phyloP scores from a whole-genome alignment of 1,284 basidiomycete genomes.

The Tilletia caries region DNA sequence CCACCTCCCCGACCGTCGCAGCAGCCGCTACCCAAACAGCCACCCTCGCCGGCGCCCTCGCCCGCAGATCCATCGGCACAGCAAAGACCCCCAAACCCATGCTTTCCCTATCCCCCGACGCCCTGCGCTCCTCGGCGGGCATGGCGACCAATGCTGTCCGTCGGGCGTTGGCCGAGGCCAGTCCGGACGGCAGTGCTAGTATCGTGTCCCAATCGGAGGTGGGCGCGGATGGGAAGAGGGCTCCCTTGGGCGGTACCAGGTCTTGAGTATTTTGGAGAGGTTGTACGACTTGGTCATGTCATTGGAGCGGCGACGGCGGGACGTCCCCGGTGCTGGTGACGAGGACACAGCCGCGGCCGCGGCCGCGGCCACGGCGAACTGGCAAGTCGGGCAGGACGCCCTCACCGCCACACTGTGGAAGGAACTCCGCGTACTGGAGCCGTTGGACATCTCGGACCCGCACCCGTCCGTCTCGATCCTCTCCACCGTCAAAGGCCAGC shows the following conservation, averaged over 20 bases:
- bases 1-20: too few relatives aligned
- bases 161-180: conserved; percentile 42
- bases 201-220: conserved; percentile 49
- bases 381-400: conserved; percentile 29
- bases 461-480: conserved; percentile 95
- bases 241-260: conserved; percentile 72
- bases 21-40: conserved; percentile 59
- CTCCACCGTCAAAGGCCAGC: conserved; percentile 85
- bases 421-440: conserved; percentile 78
- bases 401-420: conserved; percentile 65
- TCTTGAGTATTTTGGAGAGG: conserved; percentile 75
- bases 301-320: conserved; percentile 79
- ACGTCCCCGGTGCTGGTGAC: conserved; percentile 67
- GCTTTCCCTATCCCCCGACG: background rate
- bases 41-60: conserved; percentile 84
- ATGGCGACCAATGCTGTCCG: conserved; percentile 41
- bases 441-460: conserved; percentile 89
- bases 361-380: conserved; percentile 11
- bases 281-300: conserved; percentile 80
- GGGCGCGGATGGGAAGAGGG: conserved; percentile 54
- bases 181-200: conserved; percentile 21
- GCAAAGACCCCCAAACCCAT: conserved; percentile 92
- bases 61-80: conserved; percentile 81
- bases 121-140: background rate
- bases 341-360: conserved; percentile 21